Conservation (phyloP, 164 flowering plant species). For the Liquidambar formosana region DNA sequence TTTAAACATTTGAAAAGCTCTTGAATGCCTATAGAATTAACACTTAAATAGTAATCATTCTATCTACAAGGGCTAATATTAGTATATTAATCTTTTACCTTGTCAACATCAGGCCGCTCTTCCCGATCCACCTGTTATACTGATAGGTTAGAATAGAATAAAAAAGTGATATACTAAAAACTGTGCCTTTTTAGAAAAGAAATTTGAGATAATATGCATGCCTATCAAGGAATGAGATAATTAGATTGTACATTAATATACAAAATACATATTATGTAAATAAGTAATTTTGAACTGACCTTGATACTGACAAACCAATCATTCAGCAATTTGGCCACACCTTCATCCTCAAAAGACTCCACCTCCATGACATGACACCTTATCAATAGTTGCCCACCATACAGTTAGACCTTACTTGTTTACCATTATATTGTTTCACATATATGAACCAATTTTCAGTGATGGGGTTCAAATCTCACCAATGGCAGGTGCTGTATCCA, state of each 20-base stretch:
- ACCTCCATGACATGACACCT: conserved; percentile 99
- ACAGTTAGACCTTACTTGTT: not conserved
- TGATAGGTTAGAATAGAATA: conserved; percentile 8
- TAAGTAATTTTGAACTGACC: conserved; percentile 33
- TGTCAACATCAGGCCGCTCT: conserved; percentile 97
- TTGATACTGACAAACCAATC: conserved; percentile 95
- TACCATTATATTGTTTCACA: not conserved
- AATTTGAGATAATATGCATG: not conserved
- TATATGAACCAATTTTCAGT: not conserved
- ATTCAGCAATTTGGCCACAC: conserved; percentile 77
- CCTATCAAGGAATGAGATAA: too few species aligned
- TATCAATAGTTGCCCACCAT: conserved; percentile 4
- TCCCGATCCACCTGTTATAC: conserved; percentile 88
- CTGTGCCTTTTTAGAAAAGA: not conserved
- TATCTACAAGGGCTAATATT: not conserved
- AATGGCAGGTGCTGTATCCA: conserved; percentile 98
- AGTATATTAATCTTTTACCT: conserved; percentile 43
- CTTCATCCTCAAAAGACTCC: conserved; percentile 92
- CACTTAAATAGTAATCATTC: too few species aligned
- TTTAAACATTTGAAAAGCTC: not conserved
- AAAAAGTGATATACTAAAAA: not conserved
- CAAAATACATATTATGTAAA: not conserved
- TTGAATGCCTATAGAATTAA: too few species aligned
- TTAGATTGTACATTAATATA: too few species aligned
- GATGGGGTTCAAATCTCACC: conserved; percentile 49